phyloP scores from a whole-genome alignment of 2,329 filamentous ascomycete species.

The Ascochyta koolunga region DNA sequence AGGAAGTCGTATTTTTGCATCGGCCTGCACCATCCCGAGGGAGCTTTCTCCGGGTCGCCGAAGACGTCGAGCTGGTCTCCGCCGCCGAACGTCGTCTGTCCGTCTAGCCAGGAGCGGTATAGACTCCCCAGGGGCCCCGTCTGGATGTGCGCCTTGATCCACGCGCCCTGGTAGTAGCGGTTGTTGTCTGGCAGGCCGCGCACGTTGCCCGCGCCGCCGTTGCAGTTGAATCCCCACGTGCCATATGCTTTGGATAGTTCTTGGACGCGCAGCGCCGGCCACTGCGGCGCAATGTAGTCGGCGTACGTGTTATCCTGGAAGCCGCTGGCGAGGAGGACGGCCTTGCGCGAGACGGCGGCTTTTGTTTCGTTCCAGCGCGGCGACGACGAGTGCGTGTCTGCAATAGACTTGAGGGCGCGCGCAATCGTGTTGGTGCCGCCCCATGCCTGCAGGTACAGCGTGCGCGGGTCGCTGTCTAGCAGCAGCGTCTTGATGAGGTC shows the following conservation, averaged over 20 bases:
- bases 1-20: constrained; percentile 15
- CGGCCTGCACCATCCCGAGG: constrained; percentile 16
- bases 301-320: constrained; percentile 18
- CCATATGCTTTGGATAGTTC: constrained; percentile 10
- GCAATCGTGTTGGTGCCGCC: constrained; percentile 21
- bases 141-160: constrained; percentile 58
- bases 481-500: constrained; percentile 14
- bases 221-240: constrained; percentile 22
- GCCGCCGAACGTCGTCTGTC: constrained; percentile 51
- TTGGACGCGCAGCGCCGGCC: constrained; percentile 15
- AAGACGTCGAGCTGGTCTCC: constrained; percentile 41
- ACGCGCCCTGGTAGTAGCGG: constrained; percentile 37
- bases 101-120: constrained; percentile 53
- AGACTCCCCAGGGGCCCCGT: constrained; percentile 49
- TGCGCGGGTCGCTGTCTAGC: constrained; percentile 16
- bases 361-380: not conserved
- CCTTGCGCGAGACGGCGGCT: constrained; percentile 5
- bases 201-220: constrained; percentile 13
- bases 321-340: constrained; percentile 18
- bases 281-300: constrained; percentile 13
- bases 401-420: constrained; percentile 17
- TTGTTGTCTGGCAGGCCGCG: constrained; percentile 14
- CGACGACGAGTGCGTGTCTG: not conserved
- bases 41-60: constrained; percentile 49
- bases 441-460: constrained; percentile 18